These are phyloP conservation scores for Teratosphaeria viscida DNA, from an alignment of 2,329 filamentous ascomycete species.

Conservation along the genomic window DNA sequence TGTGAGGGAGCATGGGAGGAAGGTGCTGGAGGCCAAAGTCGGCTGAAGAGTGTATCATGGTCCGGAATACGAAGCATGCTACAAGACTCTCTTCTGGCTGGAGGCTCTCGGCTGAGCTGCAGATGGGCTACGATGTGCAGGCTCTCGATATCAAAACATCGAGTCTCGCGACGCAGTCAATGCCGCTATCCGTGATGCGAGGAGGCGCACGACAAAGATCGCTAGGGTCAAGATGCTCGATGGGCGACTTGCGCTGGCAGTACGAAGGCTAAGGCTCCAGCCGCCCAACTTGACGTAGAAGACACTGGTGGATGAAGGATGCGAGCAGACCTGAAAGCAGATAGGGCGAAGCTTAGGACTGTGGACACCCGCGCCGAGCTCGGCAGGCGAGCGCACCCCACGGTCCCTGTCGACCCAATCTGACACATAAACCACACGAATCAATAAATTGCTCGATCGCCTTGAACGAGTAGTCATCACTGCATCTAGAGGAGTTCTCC, in stretches of 20 bases:
- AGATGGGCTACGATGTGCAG: background rate
- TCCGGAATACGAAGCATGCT: background rate
- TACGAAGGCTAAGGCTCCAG: no score
- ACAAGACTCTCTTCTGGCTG: background rate
- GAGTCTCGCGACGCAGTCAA: background rate
- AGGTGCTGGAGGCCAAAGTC: slow-evolving; percentile 42
- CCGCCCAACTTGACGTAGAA: no score
- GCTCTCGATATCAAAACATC: background rate
- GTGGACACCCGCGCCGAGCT: background rate
- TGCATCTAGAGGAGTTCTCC: background rate
- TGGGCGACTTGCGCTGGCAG: background rate
- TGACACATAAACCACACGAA: background rate
- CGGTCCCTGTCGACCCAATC: no score
- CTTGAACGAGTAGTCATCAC: background rate
- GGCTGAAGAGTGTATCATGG: background rate
- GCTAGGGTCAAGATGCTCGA: background rate
- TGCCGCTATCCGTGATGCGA: background rate
- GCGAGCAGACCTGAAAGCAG: background rate
- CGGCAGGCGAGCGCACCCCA: background rate
- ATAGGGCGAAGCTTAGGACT: background rate
- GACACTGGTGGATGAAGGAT: background rate
- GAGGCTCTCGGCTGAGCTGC: background rate
- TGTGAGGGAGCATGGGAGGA: slow-evolving; percentile 59
- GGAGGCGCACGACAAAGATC: background rate
- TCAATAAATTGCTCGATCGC: background rate